These are phyloP conservation scores for Mycena chlorophos DNA, from an alignment of 768 basidiomycete genomes.

Conservation along the genomic window DNA sequence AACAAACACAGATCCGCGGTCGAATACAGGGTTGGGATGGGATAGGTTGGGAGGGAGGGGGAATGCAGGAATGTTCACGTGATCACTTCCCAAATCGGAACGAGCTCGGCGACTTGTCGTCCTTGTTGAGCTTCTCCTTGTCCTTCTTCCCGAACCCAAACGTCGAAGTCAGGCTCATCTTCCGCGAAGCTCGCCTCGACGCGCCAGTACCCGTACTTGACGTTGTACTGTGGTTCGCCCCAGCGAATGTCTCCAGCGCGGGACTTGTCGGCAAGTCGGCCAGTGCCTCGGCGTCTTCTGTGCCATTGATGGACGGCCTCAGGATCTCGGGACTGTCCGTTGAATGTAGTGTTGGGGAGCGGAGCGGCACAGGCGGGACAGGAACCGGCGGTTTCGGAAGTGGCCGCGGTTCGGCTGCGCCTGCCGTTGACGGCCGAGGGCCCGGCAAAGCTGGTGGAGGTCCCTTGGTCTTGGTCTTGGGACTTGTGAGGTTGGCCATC, in stretches of 20 bases:
- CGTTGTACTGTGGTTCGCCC: conserved; percentile 15
- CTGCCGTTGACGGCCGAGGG: conserved; percentile 43
- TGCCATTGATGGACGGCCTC: conserved; percentile 7
- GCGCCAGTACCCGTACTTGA: conserved; percentile 23
- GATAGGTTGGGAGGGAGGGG: background rate
- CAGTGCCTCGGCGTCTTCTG: conserved; percentile 15
- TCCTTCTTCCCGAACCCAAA: conserved; percentile 60
- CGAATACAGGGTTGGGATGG: background rate
- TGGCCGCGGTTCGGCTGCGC: conserved; percentile 11
- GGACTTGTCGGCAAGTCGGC: conserved; percentile 22
- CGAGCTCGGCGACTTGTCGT: conserved; percentile 32
- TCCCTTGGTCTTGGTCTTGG: conserved; percentile 22
- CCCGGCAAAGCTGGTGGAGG: conserved; percentile 20
- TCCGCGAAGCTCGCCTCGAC: conserved; percentile 48
- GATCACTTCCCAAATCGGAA: conserved; percentile 21
- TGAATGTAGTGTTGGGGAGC: background rate
- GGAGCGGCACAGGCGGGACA: background rate
- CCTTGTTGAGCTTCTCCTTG: conserved; percentile 48
- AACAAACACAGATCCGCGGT: background rate
- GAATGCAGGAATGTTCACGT: background rate
- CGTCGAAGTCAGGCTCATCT: conserved; percentile 67
- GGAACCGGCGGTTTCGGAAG: conserved; percentile 2
- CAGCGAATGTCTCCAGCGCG: conserved; percentile 13
- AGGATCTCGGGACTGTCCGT: conserved; percentile 7
- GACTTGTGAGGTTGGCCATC: conserved; percentile 13